These are phyloP conservation scores for Verticillium isaacii DNA, from an alignment of 2,329 filamentous ascomycete species.

Conservation along the genomic window DNA sequence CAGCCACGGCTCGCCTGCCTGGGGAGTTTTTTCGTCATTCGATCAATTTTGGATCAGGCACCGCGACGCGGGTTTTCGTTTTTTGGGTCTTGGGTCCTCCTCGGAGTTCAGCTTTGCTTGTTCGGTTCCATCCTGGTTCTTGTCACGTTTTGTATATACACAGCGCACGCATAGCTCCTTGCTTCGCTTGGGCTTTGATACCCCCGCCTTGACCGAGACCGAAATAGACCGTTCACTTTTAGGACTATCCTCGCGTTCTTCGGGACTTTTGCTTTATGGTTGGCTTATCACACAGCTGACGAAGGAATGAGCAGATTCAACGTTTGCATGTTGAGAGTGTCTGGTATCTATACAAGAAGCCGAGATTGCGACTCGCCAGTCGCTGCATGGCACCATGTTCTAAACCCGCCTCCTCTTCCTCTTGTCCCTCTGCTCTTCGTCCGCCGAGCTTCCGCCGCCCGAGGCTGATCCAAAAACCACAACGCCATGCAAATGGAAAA, in stretches of 20 bases:
- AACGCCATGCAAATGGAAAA: background rate
- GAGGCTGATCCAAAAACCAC: background rate
- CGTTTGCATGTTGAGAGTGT: background rate
- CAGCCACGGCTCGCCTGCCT: background rate
- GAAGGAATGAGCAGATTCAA: background rate
- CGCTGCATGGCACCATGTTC: background rate
- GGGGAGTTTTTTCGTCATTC: background rate
- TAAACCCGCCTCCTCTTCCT: background rate
- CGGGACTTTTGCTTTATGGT: background rate
- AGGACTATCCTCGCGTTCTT: background rate
- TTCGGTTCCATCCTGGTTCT: background rate
- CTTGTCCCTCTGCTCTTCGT: background rate
- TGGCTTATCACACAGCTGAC: too few species aligned
- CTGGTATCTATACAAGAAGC: background rate
- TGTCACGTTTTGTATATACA: background rate
- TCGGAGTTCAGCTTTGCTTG: background rate
- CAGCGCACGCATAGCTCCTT: background rate
- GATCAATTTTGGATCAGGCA: background rate
- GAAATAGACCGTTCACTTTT: background rate
- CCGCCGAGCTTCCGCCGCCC: background rate
- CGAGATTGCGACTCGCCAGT: background rate
- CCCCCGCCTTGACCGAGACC: background rate
- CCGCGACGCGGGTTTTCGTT: background rate
- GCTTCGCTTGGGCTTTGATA: background rate
- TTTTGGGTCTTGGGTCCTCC: background rate